A percentile compares a stretch with the other conserved stretches of the same genome.
Conservation (phyloP, 257 asterid species). For the Nicotiana obtusifolia region DNA sequence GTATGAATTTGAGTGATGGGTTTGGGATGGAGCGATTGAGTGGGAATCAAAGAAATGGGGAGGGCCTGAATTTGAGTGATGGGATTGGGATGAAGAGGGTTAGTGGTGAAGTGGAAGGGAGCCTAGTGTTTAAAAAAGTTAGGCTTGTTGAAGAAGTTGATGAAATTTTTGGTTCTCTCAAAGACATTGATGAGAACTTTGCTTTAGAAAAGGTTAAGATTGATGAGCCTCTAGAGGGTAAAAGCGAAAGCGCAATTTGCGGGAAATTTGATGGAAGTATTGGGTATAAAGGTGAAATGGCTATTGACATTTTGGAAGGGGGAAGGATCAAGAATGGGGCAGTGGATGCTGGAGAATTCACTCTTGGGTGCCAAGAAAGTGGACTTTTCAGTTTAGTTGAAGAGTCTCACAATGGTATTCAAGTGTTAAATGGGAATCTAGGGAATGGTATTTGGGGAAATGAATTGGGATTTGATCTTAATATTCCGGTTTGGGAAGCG, state of each 20-base stretch:
- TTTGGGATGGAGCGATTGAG: constrained; percentile 7
- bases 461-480: constrained; percentile 38
- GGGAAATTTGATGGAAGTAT: constrained; percentile 19
- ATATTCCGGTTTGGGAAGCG: constrained; percentile 14
- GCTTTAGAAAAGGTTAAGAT: not conserved
- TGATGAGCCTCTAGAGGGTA: not conserved
- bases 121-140: constrained; percentile 33
- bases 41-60: constrained; percentile 8
- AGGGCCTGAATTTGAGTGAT: not conserved
- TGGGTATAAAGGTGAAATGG: constrained; percentile 16
- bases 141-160: constrained; percentile 24
- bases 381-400: constrained; percentile 10
- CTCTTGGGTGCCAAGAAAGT: not conserved
- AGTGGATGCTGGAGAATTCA: constrained; percentile 13
- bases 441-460: constrained; percentile 14
- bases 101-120: constrained; percentile 23
- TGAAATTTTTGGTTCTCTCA: constrained; percentile 6
- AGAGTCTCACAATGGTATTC: constrained; percentile 18
- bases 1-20: not conserved
- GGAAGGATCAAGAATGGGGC: constrained; percentile 23
- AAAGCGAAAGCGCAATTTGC: not conserved
- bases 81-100: constrained; percentile 43
- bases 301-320: constrained; percentile 10
- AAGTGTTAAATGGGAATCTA: constrained; percentile 5
- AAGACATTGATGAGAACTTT: not conserved